Base-by-base conservation (phyloP, 768 basidiomycete genomes). In the Candolleomyces eurysporus region DNA sequence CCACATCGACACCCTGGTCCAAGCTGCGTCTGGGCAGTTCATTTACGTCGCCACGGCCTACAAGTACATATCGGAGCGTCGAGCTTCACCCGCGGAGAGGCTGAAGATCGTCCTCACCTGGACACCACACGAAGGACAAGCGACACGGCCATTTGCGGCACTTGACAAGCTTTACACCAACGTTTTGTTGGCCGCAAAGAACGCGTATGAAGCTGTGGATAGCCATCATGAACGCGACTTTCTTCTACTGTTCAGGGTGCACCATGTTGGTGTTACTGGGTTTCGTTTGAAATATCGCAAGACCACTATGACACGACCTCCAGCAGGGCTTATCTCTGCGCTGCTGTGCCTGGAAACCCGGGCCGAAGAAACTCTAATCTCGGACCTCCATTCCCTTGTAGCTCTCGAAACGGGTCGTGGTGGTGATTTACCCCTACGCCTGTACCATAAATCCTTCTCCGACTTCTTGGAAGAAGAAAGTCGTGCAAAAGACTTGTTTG, bases 1-100 rank as follows among this genome's bases (percentile, higher is more conserved):
- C 8, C 49, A 7, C 3, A 40, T 59, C 10, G 21, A 13, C 3
- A 52, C 11, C 17, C 42, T 59, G 13, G 58, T 52, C n/a, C 9
- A 19, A 5, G 32, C n/a, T 17, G 48, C 49, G 9, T 59, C 58
- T 14, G 58, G 58, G 7, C 58, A 59, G 49, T 59, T 59, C 39
- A 59, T 59, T 6, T 59, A 59, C 30, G 49, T 49, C 17, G 49
- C 58, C 6, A 59, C 58, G 3, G 49, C 40, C 11, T 19, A 40
- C 26, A 50, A 39, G 42, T 59, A 39, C 49, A 30, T 59, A 9
- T 13, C 31, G 4, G 48, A 21, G 10, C 48, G 30, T 14, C 16
- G n/a, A 30, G 19, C 19, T 5, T 36, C 8, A 2, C 58, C 58
- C 2, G 13, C 8, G 10, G 32, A 51, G 11, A 17, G 42, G 19